Conservation (phyloP, 192 early-diverging fungal species). For the Lobosporangium transversale region DNA sequence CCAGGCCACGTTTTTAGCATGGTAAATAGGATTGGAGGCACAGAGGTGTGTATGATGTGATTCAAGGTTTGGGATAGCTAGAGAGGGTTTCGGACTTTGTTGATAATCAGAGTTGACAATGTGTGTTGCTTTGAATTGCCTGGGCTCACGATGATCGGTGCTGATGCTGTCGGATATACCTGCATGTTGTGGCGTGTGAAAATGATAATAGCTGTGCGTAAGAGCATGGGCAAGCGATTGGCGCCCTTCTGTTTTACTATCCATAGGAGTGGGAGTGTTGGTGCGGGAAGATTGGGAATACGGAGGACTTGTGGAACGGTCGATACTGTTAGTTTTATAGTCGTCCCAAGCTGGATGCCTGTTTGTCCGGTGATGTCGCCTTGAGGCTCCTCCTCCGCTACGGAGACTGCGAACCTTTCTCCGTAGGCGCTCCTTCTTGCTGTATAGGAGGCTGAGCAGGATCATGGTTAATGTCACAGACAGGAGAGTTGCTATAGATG, state of each 20-base stretch:
- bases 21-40: constrained; percentile 11
- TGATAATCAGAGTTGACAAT: constrained; percentile 4
- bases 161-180: too few species aligned
- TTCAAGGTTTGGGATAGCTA: constrained; percentile 12
- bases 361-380: constrained; percentile 6
- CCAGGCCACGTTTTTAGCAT: background rate
- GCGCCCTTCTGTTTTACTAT: constrained; percentile 5
- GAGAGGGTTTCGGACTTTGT: constrained; percentile 5
- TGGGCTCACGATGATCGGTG: constrained; percentile 5
- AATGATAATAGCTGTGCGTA: background rate
- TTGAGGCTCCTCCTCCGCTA: background rate
- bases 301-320: constrained; percentile 8
- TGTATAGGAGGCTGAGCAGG: constrained; percentile 47
- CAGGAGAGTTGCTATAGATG: constrained; percentile 37
- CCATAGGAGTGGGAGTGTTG: constrained; percentile 8
- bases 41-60: background rate
- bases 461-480: constrained; percentile 46
- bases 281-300: constrained; percentile 16
- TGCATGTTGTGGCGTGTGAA: background rate
- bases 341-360: constrained; percentile 10
- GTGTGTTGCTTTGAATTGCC: background rate
- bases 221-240: background rate
- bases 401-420: constrained; percentile 12
- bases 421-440: constrained; percentile 25
- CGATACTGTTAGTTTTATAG: constrained; percentile 21